Conservation (phyloP, 345 rosid genomes). For the Diplotaxis tenuifolia region DNA sequence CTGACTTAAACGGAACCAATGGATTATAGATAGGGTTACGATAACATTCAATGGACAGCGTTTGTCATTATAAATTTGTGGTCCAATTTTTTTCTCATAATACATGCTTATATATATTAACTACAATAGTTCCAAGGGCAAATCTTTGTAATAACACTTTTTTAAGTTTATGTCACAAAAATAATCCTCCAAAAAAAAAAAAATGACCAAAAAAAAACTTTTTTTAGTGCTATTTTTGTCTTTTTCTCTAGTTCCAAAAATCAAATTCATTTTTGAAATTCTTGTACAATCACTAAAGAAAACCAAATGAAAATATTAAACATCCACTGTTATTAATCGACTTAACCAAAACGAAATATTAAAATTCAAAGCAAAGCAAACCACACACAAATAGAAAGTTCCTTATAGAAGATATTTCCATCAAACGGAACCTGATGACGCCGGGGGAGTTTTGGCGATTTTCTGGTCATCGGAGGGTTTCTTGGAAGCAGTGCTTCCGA, state of each 20-base stretch:
- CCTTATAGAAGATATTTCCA: background rate
- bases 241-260: too few relatives aligned
- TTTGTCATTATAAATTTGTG: background rate
- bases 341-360: background rate
- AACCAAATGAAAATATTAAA: background rate
- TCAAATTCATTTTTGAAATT: background rate
- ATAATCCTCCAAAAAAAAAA: too few relatives aligned
- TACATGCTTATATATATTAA: too few relatives aligned
- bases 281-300: background rate
- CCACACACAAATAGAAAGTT: background rate
- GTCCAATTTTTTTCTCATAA: background rate
- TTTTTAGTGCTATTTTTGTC: too few relatives aligned
- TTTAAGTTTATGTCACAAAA: too few relatives aligned
- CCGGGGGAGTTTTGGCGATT: conserved; percentile 45
- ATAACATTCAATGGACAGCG: background rate
- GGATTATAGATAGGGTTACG: background rate
- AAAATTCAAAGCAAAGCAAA: background rate
- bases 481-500: conserved; percentile 51
- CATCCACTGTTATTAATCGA: background rate
- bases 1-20: background rate
- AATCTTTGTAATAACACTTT: too few relatives aligned
- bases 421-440: conserved; percentile 22
- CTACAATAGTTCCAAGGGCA: too few relatives aligned
- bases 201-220: too few relatives aligned
- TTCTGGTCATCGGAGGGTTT: conserved; percentile 26